Base-by-base conservation (phyloP, 2,329 filamentous ascomycete species). In the Monosporascus sp. region DNA sequence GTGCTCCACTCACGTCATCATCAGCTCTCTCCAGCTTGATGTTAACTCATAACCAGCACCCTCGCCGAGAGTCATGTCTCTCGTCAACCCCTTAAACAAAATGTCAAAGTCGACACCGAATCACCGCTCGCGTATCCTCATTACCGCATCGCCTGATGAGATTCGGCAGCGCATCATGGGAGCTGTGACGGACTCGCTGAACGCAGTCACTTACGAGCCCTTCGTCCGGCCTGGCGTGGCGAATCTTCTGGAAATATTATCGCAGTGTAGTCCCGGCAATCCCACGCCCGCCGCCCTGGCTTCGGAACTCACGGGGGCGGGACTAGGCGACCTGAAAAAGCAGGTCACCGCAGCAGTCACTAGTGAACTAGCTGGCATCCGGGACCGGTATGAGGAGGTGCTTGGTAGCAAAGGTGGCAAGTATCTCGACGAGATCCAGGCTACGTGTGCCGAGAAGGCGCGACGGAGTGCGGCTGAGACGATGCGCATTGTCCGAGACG, bases 31-130 rank as follows among this genome's bases (percentile, higher is more conserved):
- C 31, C 31, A 11, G 31, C 31, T 35, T 35, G 9, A 35, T 14
- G 31, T 14, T 40, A 51, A 50, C 65, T n/a, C 43, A 14, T 14
- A 9, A 7, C 18, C 17, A 90, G 87, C 87, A n/a, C 86, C 89
- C 5, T 83, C 88, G 2, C 89, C 88, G 63, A 85, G 93, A 56
- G 81, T 99, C 57, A 97, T 97, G 92, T 96, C 91, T 18, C 81
- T 99, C 22, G 84, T 82, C 50, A 76, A 89, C 11, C 93, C 94
- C 0, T 73, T 70, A 0, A 77, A 82, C 50, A 99, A 99, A 69
- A 99, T 99, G 94, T 96, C 91, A 52, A 99, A 99, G 72, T 96
- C 91, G 1, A 80, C 91, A 63, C 66, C 78, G 0, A 82, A 88
- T 60, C 77, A 81, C 3, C 81, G 80, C 49, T 95, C 91, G 7